These are phyloP conservation scores for Rhizophagus clarus DNA, from an alignment of 192 early-diverging fungal species.

Conservation along the genomic window DNA sequence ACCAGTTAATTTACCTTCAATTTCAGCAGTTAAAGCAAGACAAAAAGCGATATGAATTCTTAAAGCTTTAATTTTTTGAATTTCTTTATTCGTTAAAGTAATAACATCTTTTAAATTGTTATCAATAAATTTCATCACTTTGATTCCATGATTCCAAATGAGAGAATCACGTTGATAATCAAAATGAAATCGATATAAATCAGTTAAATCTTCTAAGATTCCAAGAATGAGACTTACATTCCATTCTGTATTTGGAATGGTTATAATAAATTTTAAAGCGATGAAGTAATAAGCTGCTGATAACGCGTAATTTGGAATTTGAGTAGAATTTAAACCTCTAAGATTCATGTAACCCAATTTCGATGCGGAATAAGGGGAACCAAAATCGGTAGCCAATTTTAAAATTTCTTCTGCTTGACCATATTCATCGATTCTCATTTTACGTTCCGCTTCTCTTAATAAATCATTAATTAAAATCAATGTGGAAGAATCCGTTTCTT, in stretches of 20 bases:
- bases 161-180: background rate
- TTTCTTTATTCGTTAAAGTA: background rate
- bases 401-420: background rate
- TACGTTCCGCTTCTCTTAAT: background rate
- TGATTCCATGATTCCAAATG: slow-evolving; percentile 13
- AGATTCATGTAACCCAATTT: background rate
- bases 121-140: slow-evolving; percentile 10
- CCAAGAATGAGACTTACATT: background rate
- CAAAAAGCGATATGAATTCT: slow-evolving; percentile 7
- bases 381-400: slow-evolving; percentile 1
- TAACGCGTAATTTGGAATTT: background rate
- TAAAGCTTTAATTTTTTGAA: background rate
- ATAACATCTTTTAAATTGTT: background rate
- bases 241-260: background rate
- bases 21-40: background rate
- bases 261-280: slow-evolving; percentile 5
- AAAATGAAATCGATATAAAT: slow-evolving; percentile 8
- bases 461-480: background rate
- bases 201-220: background rate
- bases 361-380: background rate
- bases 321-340: background rate
- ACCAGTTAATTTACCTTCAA: background rate
- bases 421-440: slow-evolving; percentile 6
- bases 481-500: background rate
- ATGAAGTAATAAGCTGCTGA: slow-evolving; percentile 7